phyloP scores from a whole-genome alignment of 495 filamentous ascomycete genomes.

The Chaetomium tenue region DNA sequence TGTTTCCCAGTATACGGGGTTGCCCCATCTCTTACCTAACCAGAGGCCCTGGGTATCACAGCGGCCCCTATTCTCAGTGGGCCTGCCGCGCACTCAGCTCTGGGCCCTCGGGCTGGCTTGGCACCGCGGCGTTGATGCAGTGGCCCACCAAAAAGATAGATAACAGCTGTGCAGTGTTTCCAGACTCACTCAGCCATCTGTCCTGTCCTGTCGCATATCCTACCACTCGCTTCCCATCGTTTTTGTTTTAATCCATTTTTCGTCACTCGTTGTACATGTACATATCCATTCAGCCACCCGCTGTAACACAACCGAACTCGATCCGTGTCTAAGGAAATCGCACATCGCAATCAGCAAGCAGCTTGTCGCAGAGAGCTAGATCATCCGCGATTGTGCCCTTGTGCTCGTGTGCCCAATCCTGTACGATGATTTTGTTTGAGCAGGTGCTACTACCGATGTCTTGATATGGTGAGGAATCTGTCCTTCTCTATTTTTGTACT shows the following conservation, averaged over 20 bases:
- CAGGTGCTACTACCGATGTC: conserved; percentile 2
- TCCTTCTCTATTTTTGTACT: neutral
- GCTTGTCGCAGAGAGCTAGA: neutral
- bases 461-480: conserved; percentile 8
- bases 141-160: conserved; percentile 5
- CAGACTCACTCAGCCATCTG: neutral
- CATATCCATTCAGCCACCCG: neutral
- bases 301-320: neutral
- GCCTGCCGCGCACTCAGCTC: neutral
- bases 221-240: neutral
- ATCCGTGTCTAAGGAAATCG: neutral
- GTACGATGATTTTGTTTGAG: conserved; percentile 9
- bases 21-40: neutral
- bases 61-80: conserved; percentile 5
- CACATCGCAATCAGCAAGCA: neutral
- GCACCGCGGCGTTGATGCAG: conserved; percentile 2
- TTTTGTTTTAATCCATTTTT: neutral
- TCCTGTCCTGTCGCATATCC: neutral
- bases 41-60: neutral
- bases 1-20: neutral
- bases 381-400: neutral
- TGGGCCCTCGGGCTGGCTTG: neutral
- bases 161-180: conserved; percentile 6
- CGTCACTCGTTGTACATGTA: conserved; percentile 7
- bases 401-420: neutral